Evolutionary conservation across 2,329 filamentous ascomycete species (phyloP), one percentile per base, ranked within the genome.

Genomic region (Clathrospora elynae): DNA sequence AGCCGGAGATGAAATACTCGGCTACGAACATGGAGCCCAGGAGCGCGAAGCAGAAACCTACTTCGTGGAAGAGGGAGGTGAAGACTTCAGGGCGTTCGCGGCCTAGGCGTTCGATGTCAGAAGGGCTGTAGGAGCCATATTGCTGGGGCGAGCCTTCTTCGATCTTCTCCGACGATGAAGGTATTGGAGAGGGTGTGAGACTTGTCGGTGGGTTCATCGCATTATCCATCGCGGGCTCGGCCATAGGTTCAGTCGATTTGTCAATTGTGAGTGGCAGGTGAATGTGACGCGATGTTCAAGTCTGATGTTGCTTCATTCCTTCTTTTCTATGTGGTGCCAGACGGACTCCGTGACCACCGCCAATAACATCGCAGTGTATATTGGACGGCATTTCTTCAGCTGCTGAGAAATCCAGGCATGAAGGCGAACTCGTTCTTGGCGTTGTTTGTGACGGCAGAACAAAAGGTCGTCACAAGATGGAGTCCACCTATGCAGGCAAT

Each of bases 1-100:
- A 93, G 20, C 89, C 89, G 32, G 84, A 87, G 35, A 92, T 80
- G 62, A 86, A 87, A 68, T 85, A 91, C 71, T 91, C 87, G 30
- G 79, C 75, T 57, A 86, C 75, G 48, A 85, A 78, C 71, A 85
- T 84, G 31, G 82, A 84, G 49, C 80, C 77, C 9, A 84, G 70
- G 13, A 86, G 73, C 0, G 81, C 80, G 53, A 81, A 79, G 59
- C 83, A 78, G 59, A 87, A 88, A 14, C 78, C 76, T 4, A 82
- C 48, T 58, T 88, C 85, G n/a, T 78, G 67, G 68, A 75, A 75
- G 33, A 71, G 61, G 2, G 74, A 76, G 7, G 66, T 62, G 60
- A 88, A 85, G 25, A 71, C 70, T 4, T 75, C 71, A 2, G 85
- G 85, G 3, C 85, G 75, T 57, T 84, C 75, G 40, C 84, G 77